phyloP scores from a whole-genome alignment of 2,329 filamentous ascomycete species.

The Kalaharituber pfeilii region DNA sequence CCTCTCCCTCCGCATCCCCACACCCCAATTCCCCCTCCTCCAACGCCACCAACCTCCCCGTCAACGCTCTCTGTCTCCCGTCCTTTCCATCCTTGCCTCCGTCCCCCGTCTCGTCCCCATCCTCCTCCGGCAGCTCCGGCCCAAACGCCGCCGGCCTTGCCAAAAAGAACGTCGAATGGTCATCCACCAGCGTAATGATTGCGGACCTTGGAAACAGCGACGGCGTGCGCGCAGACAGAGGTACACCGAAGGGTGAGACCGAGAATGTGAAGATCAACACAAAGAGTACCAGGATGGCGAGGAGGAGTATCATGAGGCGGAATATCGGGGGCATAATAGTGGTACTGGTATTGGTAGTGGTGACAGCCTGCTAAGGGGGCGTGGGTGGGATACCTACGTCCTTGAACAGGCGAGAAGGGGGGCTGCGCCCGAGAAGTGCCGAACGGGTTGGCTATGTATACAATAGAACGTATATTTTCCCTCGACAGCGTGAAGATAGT shows the following conservation, averaged over 20 bases:
- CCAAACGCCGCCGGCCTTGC: slow-evolving; percentile 89
- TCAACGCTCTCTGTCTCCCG: slow-evolving; percentile 16
- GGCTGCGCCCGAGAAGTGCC: no score
- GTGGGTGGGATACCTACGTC: background rate
- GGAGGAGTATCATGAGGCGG: background rate
- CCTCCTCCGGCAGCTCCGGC: slow-evolving; percentile 53
- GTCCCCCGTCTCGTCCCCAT: slow-evolving; percentile 69
- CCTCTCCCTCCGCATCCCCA: slow-evolving; percentile 5
- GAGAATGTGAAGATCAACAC: slow-evolving; percentile 26
- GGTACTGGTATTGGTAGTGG: background rate
- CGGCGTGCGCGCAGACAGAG: background rate
- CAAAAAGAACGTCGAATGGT: slow-evolving; percentile 94
- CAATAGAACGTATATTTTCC: no score
- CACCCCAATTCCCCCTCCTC: slow-evolving; percentile 15
- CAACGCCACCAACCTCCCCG: slow-evolving; percentile 13
- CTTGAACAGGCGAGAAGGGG: no score
- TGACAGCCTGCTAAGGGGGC: background rate
- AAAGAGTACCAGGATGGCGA: background rate
- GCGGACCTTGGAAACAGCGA: slow-evolving; percentile 79
- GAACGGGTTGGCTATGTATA: no score
- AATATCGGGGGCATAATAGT: background rate
- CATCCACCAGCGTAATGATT: slow-evolving; percentile 87
- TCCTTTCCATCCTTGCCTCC: slow-evolving; percentile 25
- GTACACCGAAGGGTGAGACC: slow-evolving; percentile 27
- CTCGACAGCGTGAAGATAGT: no score